phyloP scores from a whole-genome alignment of 306 rosid species.

The Senna siamea region DNA sequence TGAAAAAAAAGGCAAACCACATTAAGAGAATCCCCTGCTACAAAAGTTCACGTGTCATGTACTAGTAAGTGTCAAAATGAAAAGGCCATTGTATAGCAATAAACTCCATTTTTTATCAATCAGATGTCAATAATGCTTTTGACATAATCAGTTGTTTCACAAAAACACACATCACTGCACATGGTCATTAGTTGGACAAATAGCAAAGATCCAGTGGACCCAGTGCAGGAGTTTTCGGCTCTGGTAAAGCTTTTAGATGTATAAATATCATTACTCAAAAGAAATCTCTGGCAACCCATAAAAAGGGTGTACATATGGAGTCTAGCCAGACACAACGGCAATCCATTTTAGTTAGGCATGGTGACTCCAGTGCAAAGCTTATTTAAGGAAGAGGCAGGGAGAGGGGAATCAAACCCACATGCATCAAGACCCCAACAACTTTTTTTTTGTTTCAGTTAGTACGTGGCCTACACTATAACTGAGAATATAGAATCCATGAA shows the following conservation, averaged over 20 bases:
- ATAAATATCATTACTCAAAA: neutral
- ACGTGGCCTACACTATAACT: neutral
- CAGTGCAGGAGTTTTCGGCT: neutral
- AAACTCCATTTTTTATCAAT: neutral
- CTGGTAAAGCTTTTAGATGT: neutral
- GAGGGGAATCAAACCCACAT: too few species aligned
- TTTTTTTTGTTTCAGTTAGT: too few species aligned
- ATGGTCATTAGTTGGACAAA: neutral
- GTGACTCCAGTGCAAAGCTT: too few species aligned
- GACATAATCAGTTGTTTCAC: neutral
- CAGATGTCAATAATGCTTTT: neutral
- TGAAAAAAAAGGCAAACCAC: conserved; percentile 37
- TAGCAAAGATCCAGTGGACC: neutral
- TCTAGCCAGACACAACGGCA: neutral
- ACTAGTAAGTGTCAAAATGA: conserved; percentile 6
- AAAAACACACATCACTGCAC: neutral
- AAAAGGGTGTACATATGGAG: neutral
- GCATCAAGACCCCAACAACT: too few species aligned
- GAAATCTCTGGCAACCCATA: neutral
- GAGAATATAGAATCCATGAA: conserved; percentile 25
- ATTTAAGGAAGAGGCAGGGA: neutral
- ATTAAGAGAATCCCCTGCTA: conserved; percentile 14
- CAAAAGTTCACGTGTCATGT: conserved; percentile 24
- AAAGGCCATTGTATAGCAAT: neutral
- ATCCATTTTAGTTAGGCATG: too few species aligned